Evolutionary conservation across 2,329 filamentous ascomycete genomes (phyloP), one percentile per base, ranked within the genome.

Genomic region (Parastagonospora nodorum): DNA sequence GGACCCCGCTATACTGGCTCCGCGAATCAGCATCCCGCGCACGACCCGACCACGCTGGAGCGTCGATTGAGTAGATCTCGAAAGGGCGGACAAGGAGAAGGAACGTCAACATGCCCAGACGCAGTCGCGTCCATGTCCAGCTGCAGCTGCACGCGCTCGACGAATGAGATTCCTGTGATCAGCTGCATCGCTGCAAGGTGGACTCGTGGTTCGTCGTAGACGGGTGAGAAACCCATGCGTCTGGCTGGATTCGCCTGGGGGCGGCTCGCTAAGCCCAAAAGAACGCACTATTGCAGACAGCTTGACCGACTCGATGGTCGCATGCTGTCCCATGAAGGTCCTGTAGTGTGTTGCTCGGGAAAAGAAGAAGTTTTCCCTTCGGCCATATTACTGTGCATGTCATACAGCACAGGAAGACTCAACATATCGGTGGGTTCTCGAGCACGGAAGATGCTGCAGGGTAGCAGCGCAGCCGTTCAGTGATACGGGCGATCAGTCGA

Each of bases 221-320:
- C 52, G 55, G 39, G 52, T 51, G 38, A 47, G 38, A 48, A 45
- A 45, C 45, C 55, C 51, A 56, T 57, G 53, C 55, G 53, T 55
- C 54, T 41, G 58, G 58, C 57, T 45, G 45, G 37, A 53, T 57
- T 45, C 36, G 50, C 29, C 50, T 54, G 37, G 53, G 53, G 56
- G 63, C 58, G 46, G 56, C 41, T 14, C 38, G 37, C 62, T 68
- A 68, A 14, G 41, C 65, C 56, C 16, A 6, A 51, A 54, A 5
- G 28, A 41, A 58, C 44, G 30, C 16, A 53, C 46, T 47, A 51
- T 52, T 24, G 55, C 52, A 53, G 59, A 49, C 49, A 63, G 60
- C 61, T 61, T 68, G 66, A 71, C 67, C 67, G 66, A 70, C 67
- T 68, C 59, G 57, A 65, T 33, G 51, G 50, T 51, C 46, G 49